Evolutionary conservation across 1,139 yeast genomes (phyloP).

Genomic region (Geotrichum reessii): DNA sequence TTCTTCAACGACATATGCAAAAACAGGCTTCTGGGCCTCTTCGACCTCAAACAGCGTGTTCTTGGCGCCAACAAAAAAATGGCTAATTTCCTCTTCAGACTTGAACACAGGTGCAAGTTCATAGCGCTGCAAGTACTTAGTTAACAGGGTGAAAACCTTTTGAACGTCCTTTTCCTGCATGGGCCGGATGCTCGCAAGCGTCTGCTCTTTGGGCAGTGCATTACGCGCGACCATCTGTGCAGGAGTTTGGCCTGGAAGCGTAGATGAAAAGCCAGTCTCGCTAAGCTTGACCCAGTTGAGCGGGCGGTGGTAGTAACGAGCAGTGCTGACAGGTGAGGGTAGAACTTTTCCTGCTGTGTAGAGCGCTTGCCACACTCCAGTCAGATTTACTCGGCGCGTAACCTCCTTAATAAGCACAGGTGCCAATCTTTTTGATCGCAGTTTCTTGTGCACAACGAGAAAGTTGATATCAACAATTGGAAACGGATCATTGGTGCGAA

Average conservation of each 20-base stretch:
- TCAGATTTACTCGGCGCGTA: slow-evolving; percentile 82
- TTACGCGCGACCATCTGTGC: slow-evolving; percentile 78
- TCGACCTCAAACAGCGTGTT: slow-evolving; percentile 23
- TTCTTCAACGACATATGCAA: slow-evolving; percentile 72
- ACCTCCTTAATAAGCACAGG: slow-evolving; percentile 92
- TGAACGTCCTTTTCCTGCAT: slow-evolving; percentile 59
- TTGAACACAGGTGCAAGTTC: slow-evolving; percentile 67
- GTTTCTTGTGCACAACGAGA: slow-evolving; percentile 86
- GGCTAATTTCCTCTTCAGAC: slow-evolving; percentile 60
- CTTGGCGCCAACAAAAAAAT: slow-evolving; percentile 62
- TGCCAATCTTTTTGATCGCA: slow-evolving; percentile 87
- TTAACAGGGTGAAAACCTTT: slow-evolving; percentile 54
- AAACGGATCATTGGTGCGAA: slow-evolving; percentile 50
- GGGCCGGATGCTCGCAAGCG: slow-evolving; percentile 55
- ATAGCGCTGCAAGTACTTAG: slow-evolving; percentile 58
- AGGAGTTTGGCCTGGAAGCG: slow-evolving; percentile 70
- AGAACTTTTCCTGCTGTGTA: slow-evolving; percentile 88
- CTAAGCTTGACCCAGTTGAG: slow-evolving; percentile 83
- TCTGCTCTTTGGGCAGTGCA: slow-evolving; percentile 58
- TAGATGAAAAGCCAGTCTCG: slow-evolving; percentile 79
- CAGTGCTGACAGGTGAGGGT: slow-evolving; percentile 88
- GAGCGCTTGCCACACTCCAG: slow-evolving; percentile 90
- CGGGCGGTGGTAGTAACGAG: slow-evolving; percentile 92
- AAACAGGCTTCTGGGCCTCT: slow-evolving; percentile 51
- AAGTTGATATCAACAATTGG: slow-evolving; percentile 87